Base-by-base conservation (phyloP, 1,139 yeast species). In the Saccharomyces hybrid region DNA sequence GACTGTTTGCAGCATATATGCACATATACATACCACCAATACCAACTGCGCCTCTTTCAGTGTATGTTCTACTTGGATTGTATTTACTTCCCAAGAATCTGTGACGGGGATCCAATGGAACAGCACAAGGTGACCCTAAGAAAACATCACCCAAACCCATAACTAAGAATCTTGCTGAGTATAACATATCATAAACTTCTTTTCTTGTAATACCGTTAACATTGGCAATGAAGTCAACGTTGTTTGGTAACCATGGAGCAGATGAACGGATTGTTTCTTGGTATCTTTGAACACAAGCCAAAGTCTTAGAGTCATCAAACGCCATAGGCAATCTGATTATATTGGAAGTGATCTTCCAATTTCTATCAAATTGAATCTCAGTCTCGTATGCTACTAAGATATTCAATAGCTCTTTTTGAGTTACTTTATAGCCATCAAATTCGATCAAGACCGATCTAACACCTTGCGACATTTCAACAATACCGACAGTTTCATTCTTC, bases 21-120 rank as follows among this genome's bases (percentile, higher is more conserved):
- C 98, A 91, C 97, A 91, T 90, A 77, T 90, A 93, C 85, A 86
- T 89, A 63, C 98, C 98, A 61, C 98, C 99, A 70, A 93, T 85
- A 67, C 99, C 99, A 60, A 93, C 98, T 38, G 95, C 87, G 62
- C 98, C 99, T 67, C 89, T 88, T 47, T 97, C 97, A 3, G 99
- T 93, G 75, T 79, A 89, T 1, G 97, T 89, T 77, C 99, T 83
- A 16, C 97, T 88, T 29, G 99, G 99, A 67, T 93, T 93, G 73
- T 93, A 93, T 73, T 93, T 93, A 44, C 97, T 81, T 52, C 98
- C 98, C 58, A 91, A 75, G 58, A 89, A 79, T 68, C 98, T 81
- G 64, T 91, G 97, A 66, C 98, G 84, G 56, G 99, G 98, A 70
- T 93, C 98, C 63, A 93, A 80, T 42, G 99, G 98, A 60, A 91